Conservation (phyloP, 208 protist genomes). For the Leishmania martiniquensis region DNA sequence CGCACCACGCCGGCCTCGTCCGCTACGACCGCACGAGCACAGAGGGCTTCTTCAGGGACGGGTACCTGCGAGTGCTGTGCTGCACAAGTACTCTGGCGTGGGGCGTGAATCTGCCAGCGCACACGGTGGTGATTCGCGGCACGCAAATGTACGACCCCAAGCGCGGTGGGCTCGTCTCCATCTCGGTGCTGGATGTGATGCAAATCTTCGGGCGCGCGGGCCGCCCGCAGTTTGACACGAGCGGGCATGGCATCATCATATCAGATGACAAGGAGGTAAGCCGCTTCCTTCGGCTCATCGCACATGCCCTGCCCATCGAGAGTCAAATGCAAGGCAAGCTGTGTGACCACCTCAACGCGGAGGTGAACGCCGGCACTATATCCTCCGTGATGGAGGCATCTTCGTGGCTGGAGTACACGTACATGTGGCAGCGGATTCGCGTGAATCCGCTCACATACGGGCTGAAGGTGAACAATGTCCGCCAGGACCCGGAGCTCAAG, state of each 20-base stretch:
- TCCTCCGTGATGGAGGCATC: slow-evolving; percentile 95
- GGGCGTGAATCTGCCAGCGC: slow-evolving; percentile 99
- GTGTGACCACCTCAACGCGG: slow-evolving; percentile 98
- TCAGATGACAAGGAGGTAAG: slow-evolving; percentile 97
- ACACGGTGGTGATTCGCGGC: slow-evolving; percentile 99
- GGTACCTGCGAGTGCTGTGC: slow-evolving; percentile 95
- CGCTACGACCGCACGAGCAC: slow-evolving; percentile 95
- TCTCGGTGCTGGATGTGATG: slow-evolving; percentile 99
- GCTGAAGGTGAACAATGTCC: slow-evolving; percentile 90
- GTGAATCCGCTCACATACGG: slow-evolving; percentile 97
- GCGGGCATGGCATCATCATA: slow-evolving; percentile 98
- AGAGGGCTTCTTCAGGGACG: slow-evolving; percentile 95
- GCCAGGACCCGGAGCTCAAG: slow-evolving; percentile 92
- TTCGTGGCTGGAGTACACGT: slow-evolving; percentile 98
- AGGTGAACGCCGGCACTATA: slow-evolving; percentile 98
- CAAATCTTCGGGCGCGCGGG: slow-evolving; percentile 99
- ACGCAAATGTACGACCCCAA: slow-evolving; percentile 96
- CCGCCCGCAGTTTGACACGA: slow-evolving; percentile 98
- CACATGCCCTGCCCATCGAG: slow-evolving; percentile 97
- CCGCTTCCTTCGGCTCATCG: slow-evolving; percentile 96
- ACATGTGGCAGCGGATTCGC: slow-evolving; percentile 97
- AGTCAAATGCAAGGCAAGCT: slow-evolving; percentile 93
- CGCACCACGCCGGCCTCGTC: slow-evolving; percentile 97
- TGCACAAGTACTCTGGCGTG: slow-evolving; percentile 99
- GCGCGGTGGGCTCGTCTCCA: slow-evolving; percentile 94